Base-by-base conservation (phyloP, 1,284 basidiomycete species). In the Mycena sp. region DNA sequence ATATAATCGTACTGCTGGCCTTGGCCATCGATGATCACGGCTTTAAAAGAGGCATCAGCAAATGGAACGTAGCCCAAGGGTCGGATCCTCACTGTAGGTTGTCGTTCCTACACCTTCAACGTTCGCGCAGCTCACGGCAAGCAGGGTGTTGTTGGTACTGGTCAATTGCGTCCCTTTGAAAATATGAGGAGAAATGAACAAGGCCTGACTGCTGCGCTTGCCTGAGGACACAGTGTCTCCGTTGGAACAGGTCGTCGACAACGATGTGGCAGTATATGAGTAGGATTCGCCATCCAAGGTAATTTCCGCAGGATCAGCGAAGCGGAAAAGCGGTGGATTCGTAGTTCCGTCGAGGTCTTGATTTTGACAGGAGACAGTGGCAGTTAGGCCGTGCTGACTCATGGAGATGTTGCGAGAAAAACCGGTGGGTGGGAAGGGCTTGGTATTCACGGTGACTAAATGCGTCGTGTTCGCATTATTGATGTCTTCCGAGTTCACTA, bases 341-440 rank as follows among this genome's bases (percentile, higher is more conserved):
- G 48, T 37, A 6, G 11, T 44, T 1, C n/a, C 52, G 43, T 35
- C 29, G 28, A 61, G 59, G 4, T 29, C 16, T 12, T n/a, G 10
- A 10, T 3, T 2, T n/a, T 17, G 6, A 19, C 59, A 61, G 10
- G 59, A 61, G 11, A 55, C 52, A 14, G 32, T 14, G 1, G 59
- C 59, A 23, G 32, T 54, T 11, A 61, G 37, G 1, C 59, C 59
- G 19, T 55, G 52, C 28, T 61, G 52, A 21, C 1, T n/a, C 52
- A 61, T 48, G 1, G 59, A 28, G 1, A 46, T 14, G 16, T 54
- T 44, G 25, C n/a, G 26, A 6, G 23, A 2, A n/a, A 12, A 16
- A 7, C 12, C 40, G 40, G 23, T 4, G 6, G 53, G 32, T 2
- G 51, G 44, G 16, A 61, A 26, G 1, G 52, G 44, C 5, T 19